These are phyloP conservation scores for Lyophyllum atratum DNA, from an alignment of 768 basidiomycete species.

Conservation along the genomic window DNA sequence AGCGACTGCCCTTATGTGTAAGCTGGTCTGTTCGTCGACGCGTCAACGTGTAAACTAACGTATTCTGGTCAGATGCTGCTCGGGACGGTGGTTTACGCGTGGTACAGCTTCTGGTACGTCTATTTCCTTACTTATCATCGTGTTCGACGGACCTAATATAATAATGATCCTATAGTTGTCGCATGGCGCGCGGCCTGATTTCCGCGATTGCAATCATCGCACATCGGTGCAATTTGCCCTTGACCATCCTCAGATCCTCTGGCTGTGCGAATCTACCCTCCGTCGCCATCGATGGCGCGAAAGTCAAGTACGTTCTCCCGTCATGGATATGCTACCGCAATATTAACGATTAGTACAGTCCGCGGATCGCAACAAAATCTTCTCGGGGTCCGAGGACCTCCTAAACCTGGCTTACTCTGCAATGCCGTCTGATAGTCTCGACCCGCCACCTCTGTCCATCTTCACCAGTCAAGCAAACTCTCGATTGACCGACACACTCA, in stretches of 20 bases:
- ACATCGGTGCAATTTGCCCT: constrained; percentile 73
- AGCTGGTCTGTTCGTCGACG: constrained; percentile 26
- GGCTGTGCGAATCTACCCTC: constrained; percentile 68
- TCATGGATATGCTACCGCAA: constrained; percentile 9
- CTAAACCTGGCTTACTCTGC: constrained; percentile 39
- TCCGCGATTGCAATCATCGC: constrained; percentile 70
- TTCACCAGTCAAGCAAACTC: constrained; percentile 44
- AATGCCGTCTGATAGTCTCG: constrained; percentile 38
- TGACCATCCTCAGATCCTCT: constrained; percentile 61
- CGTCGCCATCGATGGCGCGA: constrained; percentile 64
- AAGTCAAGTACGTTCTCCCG: constrained; percentile 46
- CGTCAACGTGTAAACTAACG: constrained; percentile 21
- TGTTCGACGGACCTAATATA: constrained; percentile 7
- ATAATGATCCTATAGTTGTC: constrained; percentile 44
- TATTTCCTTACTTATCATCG: not conserved
- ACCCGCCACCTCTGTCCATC: constrained; percentile 39
- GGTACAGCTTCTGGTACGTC: constrained; percentile 63
- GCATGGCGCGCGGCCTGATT: constrained; percentile 73
- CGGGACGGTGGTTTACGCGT: constrained; percentile 72
- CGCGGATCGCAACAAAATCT: constrained; percentile 38
- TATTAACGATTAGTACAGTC: constrained; percentile 28
- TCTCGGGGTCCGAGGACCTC: constrained; percentile 36
- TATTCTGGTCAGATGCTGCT: constrained; percentile 59
- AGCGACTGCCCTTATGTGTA: constrained; percentile 85
- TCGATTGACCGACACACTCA: constrained; percentile 50